phyloP scores from a whole-genome alignment of 1,139 yeast species.

The Nakaseomyces kungkrabaensis region DNA sequence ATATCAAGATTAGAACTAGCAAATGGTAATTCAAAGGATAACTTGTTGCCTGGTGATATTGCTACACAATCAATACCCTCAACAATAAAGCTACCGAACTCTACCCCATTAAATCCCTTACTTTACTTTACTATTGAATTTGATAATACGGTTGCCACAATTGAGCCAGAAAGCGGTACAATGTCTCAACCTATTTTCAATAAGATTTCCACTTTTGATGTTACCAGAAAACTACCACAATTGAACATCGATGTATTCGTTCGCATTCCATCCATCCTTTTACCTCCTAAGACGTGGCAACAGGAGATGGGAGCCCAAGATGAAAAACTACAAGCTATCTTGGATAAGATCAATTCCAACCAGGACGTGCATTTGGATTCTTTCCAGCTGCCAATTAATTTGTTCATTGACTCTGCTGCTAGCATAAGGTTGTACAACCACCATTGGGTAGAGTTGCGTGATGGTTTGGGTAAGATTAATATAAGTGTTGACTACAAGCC shows the following conservation, averaged over 20 bases:
- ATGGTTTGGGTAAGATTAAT: slow-evolving; percentile 37
- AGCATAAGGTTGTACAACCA: slow-evolving; percentile 36
- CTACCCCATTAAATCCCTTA: slow-evolving; percentile 41
- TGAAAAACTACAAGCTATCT: slow-evolving; percentile 25
- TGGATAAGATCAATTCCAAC: slow-evolving; percentile 29
- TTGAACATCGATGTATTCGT: slow-evolving; percentile 63
- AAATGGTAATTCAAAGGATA: slow-evolving; percentile 17
- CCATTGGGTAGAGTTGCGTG: slow-evolving; percentile 33
- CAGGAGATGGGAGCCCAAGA: slow-evolving; percentile 17
- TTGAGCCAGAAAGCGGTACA: slow-evolving; percentile 70
- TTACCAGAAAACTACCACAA: slow-evolving; percentile 48
- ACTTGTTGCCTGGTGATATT: slow-evolving; percentile 22
- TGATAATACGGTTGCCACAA: slow-evolving; percentile 67
- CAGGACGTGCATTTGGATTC: slow-evolving; percentile 33
- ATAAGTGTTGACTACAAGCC: slow-evolving; percentile 73
- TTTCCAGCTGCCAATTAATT: slow-evolving; percentile 26
- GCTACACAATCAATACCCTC: slow-evolving; percentile 46
- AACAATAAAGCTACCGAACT: slow-evolving; percentile 48
- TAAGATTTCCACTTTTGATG: slow-evolving; percentile 84
- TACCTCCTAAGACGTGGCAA: slow-evolving; percentile 37
- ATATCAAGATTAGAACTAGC: slow-evolving; percentile 14
- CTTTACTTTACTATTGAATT: slow-evolving; percentile 63
- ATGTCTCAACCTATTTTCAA: slow-evolving; percentile 61
- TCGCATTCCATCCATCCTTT: slow-evolving; percentile 57
- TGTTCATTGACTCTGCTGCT: slow-evolving; percentile 30